Percentiles rank a stretch among this genome's conserved stretches.
Evolutionary conservation across 2,329 filamentous ascomycete species (phyloP).

Genomic region (Ophiostoma himal-ulmi): DNA sequence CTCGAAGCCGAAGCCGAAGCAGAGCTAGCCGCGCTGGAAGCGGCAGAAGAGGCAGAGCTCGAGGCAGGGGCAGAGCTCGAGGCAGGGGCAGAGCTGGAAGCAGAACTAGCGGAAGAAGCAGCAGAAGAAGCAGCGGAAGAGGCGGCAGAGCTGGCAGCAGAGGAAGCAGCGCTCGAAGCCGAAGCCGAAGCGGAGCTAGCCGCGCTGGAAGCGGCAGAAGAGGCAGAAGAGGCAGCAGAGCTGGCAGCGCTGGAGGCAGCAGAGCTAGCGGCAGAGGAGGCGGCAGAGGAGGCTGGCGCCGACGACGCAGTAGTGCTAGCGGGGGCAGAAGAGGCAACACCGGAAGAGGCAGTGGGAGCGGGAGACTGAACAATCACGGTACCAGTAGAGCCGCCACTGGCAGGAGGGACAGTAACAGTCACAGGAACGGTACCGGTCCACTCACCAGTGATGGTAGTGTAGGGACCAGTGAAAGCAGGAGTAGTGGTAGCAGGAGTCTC

Average conservation of each 20-base stretch:
- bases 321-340: not conserved
- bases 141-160: not conserved
- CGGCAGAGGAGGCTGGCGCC: not conserved
- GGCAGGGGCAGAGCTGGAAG: not conserved
- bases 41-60: not conserved
- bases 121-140: not conserved
- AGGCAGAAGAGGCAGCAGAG: not conserved
- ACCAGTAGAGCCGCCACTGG: slow-evolving; percentile 19
- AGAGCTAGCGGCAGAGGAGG: slow-evolving; percentile 14
- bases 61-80: not conserved
- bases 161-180: not conserved
- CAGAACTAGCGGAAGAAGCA: not conserved
- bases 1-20: no score
- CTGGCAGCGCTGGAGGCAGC: slow-evolving; percentile 7
- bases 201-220: not conserved
- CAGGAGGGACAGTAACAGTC: slow-evolving; percentile 21
- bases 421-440: slow-evolving; percentile 19
- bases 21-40: not conserved
- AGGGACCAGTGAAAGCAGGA: slow-evolving; percentile 25
- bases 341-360: not conserved
- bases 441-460: slow-evolving; percentile 26
- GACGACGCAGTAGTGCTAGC: not conserved
- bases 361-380: slow-evolving; percentile 23
- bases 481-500: slow-evolving; percentile 19
- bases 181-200: not conserved